These are phyloP conservation scores for Leccinum subtestaceum DNA, from an alignment of 768 basidiomycete genomes.

Conservation along the genomic window DNA sequence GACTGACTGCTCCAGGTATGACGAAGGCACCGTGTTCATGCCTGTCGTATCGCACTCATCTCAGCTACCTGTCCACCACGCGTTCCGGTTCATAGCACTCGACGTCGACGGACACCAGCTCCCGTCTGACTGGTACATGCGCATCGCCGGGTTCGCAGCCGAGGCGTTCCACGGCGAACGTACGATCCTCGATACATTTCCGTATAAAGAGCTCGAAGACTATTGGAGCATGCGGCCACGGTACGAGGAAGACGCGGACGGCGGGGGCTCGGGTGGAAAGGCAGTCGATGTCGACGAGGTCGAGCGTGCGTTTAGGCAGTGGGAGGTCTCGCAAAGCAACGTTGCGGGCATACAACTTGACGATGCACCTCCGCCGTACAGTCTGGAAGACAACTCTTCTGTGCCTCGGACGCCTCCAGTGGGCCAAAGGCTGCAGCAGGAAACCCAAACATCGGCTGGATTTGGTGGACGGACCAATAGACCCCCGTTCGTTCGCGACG, in stretches of 20 bases:
- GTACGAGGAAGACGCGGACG: conserved; percentile 39
- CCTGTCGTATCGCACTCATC: conserved; percentile 61
- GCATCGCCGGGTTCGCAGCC: conserved; percentile 69
- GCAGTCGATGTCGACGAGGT: conserved; percentile 27
- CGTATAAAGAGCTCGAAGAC: conserved; percentile 68
- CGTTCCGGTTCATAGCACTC: conserved; percentile 62
- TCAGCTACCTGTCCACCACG: conserved; percentile 58
- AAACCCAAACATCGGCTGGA: background rate
- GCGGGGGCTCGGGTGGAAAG: background rate
- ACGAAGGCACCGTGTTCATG: conserved; percentile 83
- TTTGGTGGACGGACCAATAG: background rate
- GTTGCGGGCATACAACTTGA: conserved; percentile 34
- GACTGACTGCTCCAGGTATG: conserved; percentile 49
- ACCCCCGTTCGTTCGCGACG: background rate
- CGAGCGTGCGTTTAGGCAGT: conserved; percentile 41
- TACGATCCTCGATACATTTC: conserved; percentile 60
- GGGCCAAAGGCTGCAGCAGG: background rate
- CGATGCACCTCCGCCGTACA: conserved; percentile 67
- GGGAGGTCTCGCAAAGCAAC: conserved; percentile 28
- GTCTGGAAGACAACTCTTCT: conserved; percentile 39
- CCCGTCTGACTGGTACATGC: conserved; percentile 85
- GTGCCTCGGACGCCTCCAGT: background rate
- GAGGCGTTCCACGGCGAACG: conserved; percentile 66
- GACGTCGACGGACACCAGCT: conserved; percentile 78
- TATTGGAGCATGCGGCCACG: conserved; percentile 67